Conservation (phyloP, 169 alveolate species). For the Plasmodium vivax region DNA sequence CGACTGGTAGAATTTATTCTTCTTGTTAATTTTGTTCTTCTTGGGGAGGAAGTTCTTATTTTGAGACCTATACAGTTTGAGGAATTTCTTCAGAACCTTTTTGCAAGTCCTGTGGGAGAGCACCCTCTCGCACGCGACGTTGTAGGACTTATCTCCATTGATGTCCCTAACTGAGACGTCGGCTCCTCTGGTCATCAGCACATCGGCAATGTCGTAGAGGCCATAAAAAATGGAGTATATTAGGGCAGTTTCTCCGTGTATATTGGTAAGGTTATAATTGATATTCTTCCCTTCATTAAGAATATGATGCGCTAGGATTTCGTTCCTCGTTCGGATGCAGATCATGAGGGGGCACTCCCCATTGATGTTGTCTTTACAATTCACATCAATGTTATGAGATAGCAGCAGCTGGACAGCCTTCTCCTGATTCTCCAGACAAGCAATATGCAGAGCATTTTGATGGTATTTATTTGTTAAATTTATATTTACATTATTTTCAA, state of each 20-base stretch:
- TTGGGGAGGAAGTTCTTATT: slow-evolving; percentile 60
- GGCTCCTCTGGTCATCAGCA: slow-evolving; percentile 73
- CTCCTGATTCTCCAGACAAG: slow-evolving; percentile 80
- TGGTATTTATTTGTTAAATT: slow-evolving; percentile 77
- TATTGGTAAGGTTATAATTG: slow-evolving; percentile 76
- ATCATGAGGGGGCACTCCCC: slow-evolving; percentile 90
- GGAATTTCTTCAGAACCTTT: slow-evolving; percentile 62
- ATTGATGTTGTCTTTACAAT: slow-evolving; percentile 80
- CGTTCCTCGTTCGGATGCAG: slow-evolving; percentile 88
- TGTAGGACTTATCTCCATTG: slow-evolving; percentile 72
- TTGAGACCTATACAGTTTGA: slow-evolving; percentile 69
- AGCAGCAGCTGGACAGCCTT: slow-evolving; percentile 74
- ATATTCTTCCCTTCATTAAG: slow-evolving; percentile 79
- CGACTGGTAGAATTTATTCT: slow-evolving; percentile 59
- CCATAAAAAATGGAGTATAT: slow-evolving; percentile 72
- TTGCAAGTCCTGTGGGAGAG: slow-evolving; percentile 68
- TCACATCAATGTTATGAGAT: slow-evolving; percentile 68
- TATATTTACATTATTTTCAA: slow-evolving; percentile 77
- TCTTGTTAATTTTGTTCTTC: slow-evolving; percentile 57
- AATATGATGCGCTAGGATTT: slow-evolving; percentile 80
- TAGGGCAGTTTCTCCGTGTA: slow-evolving; percentile 74
- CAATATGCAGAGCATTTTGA: slow-evolving; percentile 84
- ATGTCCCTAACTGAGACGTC: slow-evolving; percentile 70
- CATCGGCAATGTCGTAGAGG: slow-evolving; percentile 66
- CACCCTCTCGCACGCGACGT: slow-evolving; percentile 75